Base-by-base conservation (phyloP, 2,329 filamentous ascomycete species). In the Purpureocillium takamizusanense region DNA sequence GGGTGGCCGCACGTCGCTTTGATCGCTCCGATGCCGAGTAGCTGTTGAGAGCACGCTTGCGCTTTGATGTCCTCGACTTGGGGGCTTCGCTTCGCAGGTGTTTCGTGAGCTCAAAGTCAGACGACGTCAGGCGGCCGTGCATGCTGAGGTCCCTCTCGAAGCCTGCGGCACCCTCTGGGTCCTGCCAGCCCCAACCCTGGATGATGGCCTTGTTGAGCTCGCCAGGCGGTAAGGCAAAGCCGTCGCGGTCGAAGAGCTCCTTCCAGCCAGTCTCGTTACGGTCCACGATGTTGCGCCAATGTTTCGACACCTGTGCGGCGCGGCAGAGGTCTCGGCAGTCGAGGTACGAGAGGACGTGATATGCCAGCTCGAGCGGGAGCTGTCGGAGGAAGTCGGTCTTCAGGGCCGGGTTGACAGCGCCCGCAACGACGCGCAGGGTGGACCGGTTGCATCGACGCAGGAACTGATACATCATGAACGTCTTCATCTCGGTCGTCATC, bases 141-240 rank as follows among this genome's bases (percentile, higher is more conserved):
- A 70, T 61, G 58, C 85, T 86, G 35, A 95, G 62, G 55, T 98
- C 89, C 41, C 77, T 74, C 59, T 98, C 92, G 39, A 74, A 86
- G 17, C 84, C 86, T 38, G 85, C 76, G 4, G 72, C 61, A 0
- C 83, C 84, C 39, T 78, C 75, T 1, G 89, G 86, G 54, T 90
- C 86, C 57, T 98, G 92, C 88, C 92, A 98, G 12, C 89, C 92
- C 92, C 92, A 98, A 12, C 92, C 92, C 65, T 97, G 86, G 31
- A 71, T 69, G 39, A 97, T 88, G 23, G 92, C 89, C 49, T 82
- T 81, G 46, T 86, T 80, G 17, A 98, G 70, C 60, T 98, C 92
- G 14, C 86, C 86, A 1, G 81, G 70, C 0, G 87, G 81, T 2
- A 98, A 67, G 21, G 67, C 67, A 58, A 86, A 95, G 0, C 87